Percentiles rank a stretch among this genome's conserved stretches.
These are phyloP conservation scores for Candida caryicola DNA, from an alignment of 805 yeast genomes.

Conservation along the genomic window DNA sequence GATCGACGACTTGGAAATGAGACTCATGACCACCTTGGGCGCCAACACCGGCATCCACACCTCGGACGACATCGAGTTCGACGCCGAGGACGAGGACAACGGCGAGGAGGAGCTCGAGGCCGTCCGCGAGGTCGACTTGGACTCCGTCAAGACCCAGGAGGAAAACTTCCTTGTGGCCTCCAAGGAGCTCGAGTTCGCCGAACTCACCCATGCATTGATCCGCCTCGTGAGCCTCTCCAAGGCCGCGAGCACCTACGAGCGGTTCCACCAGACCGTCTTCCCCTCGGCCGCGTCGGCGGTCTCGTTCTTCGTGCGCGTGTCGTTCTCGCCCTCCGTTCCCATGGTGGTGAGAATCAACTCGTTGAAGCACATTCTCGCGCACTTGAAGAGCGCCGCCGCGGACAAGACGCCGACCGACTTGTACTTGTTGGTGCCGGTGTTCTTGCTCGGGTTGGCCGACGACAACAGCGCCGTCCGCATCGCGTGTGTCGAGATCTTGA, in stretches of 20 bases:
- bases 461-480: conserved; percentile 49
- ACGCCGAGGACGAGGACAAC: conserved; percentile 16
- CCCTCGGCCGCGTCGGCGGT: conserved; percentile 41
- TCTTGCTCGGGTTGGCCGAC: conserved; percentile 54
- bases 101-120: conserved; percentile 18
- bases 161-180: conserved; percentile 35
- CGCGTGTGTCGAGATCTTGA: conserved; percentile 20
- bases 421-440: conserved; percentile 57
- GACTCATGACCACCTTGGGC: conserved; percentile 60
- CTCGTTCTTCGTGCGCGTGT: conserved; percentile 58
- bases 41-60: conserved; percentile 19
- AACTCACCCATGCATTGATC: conserved; percentile 42
- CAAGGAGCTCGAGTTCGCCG: conserved; percentile 39
- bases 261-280: conserved; percentile 26
- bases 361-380: conserved; percentile 38
- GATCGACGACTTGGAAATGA: conserved; percentile 47
- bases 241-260: conserved; percentile 9
- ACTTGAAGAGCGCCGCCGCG: conserved; percentile 27
- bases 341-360: conserved; percentile 52
- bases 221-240: conserved; percentile 10
- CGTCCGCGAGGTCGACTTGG: conserved; percentile 15
- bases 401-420: conserved; percentile 30
- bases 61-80: conserved; percentile 34
- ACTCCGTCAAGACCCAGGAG: conserved; percentile 12
- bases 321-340: conserved; percentile 60